Evolutionary conservation across 495 filamentous ascomycete species (phyloP), one percentile per base, ranked within the genome.

Genomic region (Hyphodiscus hymeniophilus): DNA sequence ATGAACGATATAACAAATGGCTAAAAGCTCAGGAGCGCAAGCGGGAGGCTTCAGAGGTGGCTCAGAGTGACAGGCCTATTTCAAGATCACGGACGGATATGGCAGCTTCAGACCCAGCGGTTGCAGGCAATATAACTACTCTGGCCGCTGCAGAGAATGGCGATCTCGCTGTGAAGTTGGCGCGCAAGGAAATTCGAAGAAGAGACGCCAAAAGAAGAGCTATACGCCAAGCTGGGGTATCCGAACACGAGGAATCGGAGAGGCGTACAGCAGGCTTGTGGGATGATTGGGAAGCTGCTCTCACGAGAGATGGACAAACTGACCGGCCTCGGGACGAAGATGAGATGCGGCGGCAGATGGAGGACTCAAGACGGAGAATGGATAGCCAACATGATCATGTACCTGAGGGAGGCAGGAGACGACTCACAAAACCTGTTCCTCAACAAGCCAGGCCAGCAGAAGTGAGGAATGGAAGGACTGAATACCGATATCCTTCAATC

Each of bases 81-180:
- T 52, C 47, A 1, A 52, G 60, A 10, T 32, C 55, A 0, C 65
- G 67, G 35, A 50, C 60, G 4, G 55, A 62, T 24, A 63, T 64
- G 47, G 66, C 72, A n/a, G 63, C 66, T 12, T 63, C 64, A 13
- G 76, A 76, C 35, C 67, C 70, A 0, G 68, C 70, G 7, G 45
- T 77, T 5, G 69, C 72, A 5, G 62, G 66, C 57, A 59, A 59
- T 40, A 49, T 65, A 45, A 48, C 45, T 2, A 64, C 80, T 5
- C 64, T 95, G 17, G 81, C 85, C 59, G 85, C 84, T 3, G 74
- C 68, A 10, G 76, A 86, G 42, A 73, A 94, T 49, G 73, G 76
- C 46, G 81, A 89, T 26, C 72, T 95, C 31, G 89, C 89, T 7
- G 84, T 94, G 5, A 74, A 82, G 51, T 55, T 94, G 30, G 87